Base-by-base conservation (phyloP, 2,329 filamentous ascomycete genomes). In the Alternaria triticina region DNA sequence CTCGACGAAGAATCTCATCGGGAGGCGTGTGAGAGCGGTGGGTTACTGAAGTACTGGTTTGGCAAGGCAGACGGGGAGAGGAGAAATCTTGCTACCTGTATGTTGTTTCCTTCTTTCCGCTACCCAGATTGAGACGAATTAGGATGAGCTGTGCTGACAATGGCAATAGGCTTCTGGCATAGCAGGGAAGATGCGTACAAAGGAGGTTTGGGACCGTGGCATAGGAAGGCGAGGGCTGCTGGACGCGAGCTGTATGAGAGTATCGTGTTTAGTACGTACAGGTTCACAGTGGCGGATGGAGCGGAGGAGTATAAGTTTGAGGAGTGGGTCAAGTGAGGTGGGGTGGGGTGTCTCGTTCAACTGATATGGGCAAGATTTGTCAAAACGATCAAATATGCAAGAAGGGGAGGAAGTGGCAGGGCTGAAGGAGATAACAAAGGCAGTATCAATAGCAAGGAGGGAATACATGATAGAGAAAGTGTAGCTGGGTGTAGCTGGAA, bases 1-100 rank as follows among this genome's bases (percentile, higher is more conserved):
- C 85, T 97, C 30, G 94, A 97, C 80, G 89, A 90, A 74, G 88
- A 88, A 62, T 91, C 91, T 7, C 94, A 97, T 77, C 85, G 87
- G 23, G 94, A 97, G 78, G 94, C 94, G 12, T 90, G 90, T 17
- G 86, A 86, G 43, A 92, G 89, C 72, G 94, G 94, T 6, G 93
- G 93, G 0, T 87, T 97, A 75, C 81, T 97, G 75, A 97, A 97
- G 79, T 97, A 97, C 80, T 97, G 94, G 93, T 97, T 96, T 79
- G 93, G 93, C 3, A 84, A 83, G 33, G 90, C 91, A 20, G 89
- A 96, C 81, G 82, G 79, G 46, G 84, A 91, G 55, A 86, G 90
- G 65, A 85, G 88, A 74, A 97, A 97, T 81, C 80, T 97, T 72
- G 94, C 94, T 46, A 97, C 94, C 52, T 84, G 83, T 83, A 75